A percentile compares a stretch with the other conserved stretches of the same genome.
Conservation (phyloP, 2,329 filamentous ascomycete species). For the Botrytis medusae region DNA sequence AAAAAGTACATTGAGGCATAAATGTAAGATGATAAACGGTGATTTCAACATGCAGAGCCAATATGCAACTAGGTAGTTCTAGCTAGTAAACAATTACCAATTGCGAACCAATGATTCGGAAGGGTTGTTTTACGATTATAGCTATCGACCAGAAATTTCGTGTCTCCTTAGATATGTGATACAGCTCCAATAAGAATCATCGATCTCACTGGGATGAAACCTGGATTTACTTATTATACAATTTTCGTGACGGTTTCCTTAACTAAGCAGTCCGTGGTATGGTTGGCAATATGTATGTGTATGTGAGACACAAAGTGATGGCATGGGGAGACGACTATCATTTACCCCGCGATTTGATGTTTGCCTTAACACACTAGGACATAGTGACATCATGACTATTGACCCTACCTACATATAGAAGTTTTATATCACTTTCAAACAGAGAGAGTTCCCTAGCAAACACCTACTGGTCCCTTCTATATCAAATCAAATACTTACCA, state of each 20-base stretch:
- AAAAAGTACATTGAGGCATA: slow-evolving; percentile 48
- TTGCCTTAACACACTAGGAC: background rate
- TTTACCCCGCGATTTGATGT: background rate
- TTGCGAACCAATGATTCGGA: background rate
- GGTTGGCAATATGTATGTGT: background rate
- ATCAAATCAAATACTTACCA: background rate
- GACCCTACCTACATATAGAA: background rate
- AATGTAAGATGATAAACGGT: background rate
- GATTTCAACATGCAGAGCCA: background rate
- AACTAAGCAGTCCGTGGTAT: background rate
- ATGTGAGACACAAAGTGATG: background rate
- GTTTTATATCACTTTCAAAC: background rate
- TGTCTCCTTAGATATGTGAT: background rate
- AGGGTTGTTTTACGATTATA: background rate
- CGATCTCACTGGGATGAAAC: background rate
- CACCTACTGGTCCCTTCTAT: background rate
- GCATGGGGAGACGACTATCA: background rate
- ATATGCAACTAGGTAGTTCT: background rate
- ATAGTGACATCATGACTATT: slow-evolving; percentile 13
- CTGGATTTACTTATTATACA: background rate
- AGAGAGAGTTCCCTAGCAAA: background rate
- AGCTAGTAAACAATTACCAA: background rate
- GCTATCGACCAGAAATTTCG: background rate
- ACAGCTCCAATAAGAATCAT: background rate
- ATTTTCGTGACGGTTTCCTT: background rate